These are phyloP conservation scores for Aspergillus quadrilineatus DNA, from an alignment of 2,329 filamentous ascomycete genomes.

Conservation along the genomic window DNA sequence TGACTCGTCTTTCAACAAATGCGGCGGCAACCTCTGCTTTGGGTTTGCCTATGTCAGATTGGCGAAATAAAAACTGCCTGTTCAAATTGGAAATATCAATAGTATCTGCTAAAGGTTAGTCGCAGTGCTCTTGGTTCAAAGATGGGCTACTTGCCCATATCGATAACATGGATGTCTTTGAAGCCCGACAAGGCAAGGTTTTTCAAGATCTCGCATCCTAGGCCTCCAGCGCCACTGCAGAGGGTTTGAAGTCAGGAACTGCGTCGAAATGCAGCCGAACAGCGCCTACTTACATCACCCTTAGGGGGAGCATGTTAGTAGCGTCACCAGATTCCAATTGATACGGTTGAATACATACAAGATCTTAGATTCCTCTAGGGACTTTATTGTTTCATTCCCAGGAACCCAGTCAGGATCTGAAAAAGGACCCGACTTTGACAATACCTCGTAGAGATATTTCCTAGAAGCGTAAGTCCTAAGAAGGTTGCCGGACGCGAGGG, in stretches of 20 bases:
- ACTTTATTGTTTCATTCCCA: slow-evolving; percentile 53
- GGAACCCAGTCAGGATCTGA: slow-evolving; percentile 64
- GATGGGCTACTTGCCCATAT: slow-evolving; percentile 72
- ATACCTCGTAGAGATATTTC: slow-evolving; percentile 79
- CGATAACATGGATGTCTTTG: slow-evolving; percentile 96
- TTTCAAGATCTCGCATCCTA: slow-evolving; percentile 96
- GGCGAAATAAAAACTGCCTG: slow-evolving; percentile 92
- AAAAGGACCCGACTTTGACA: slow-evolving; percentile 75
- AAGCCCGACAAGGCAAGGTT: slow-evolving; percentile 94
- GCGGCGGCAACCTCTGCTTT: slow-evolving; percentile 91
- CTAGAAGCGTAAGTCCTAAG: slow-evolving; percentile 47
- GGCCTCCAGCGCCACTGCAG: slow-evolving; percentile 79
- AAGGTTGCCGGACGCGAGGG: neutral
- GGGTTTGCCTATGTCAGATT: slow-evolving; percentile 84
- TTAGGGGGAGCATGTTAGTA: slow-evolving; percentile 32
- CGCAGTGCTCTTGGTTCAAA: neutral
- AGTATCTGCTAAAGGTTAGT: slow-evolving; percentile 63
- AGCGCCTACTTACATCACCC: slow-evolving; percentile 51
- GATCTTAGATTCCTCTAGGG: slow-evolving; percentile 69
- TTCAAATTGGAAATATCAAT: slow-evolving; percentile 99
- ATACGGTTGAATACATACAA: slow-evolving; percentile 54
- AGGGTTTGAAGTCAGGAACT: slow-evolving; percentile 28
- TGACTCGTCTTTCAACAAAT: slow-evolving; percentile 87
- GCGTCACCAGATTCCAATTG: neutral
- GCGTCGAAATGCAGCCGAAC: neutral